These are phyloP conservation scores for Fraxinus platypoda DNA, from an alignment of 305 asterid species.

Conservation along the genomic window DNA sequence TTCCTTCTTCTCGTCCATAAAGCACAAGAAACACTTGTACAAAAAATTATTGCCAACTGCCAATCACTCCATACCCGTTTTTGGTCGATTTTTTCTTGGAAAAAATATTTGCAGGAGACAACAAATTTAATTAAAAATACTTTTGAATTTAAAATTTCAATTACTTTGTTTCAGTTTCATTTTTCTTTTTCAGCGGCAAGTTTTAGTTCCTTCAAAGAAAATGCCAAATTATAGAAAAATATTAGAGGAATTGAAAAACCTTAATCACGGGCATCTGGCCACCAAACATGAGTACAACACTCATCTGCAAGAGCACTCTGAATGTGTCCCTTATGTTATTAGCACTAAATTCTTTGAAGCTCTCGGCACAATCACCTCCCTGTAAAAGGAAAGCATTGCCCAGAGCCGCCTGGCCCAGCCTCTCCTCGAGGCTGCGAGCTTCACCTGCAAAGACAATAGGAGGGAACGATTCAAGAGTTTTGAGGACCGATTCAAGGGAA, in stretches of 20 bases:
- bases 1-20: not conserved
- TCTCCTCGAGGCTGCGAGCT: constrained; percentile 61
- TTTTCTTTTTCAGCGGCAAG: not conserved
- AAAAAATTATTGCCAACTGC: not conserved
- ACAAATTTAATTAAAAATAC: not conserved
- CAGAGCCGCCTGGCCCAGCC: constrained; percentile 57
- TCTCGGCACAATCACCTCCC: constrained; percentile 74
- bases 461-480: constrained; percentile 52
- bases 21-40: not conserved
- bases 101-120: not conserved
- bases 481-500: constrained; percentile 39
- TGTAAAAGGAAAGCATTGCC: constrained; percentile 60
- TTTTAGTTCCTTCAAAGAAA: not conserved
- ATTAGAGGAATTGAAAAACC: constrained; percentile 21
- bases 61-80: not conserved
- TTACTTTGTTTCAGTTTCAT: not conserved
- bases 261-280: constrained; percentile 66
- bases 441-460: constrained; percentile 75
- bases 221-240: not conserved
- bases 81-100: not conserved
- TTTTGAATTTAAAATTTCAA: not conserved
- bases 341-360: constrained; percentile 64
- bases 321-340: constrained; percentile 66
- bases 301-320: constrained; percentile 66
- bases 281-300: constrained; percentile 72